phyloP scores from a whole-genome alignment of 2,329 filamentous ascomycete species.

The Chaetothyriales sp. region DNA sequence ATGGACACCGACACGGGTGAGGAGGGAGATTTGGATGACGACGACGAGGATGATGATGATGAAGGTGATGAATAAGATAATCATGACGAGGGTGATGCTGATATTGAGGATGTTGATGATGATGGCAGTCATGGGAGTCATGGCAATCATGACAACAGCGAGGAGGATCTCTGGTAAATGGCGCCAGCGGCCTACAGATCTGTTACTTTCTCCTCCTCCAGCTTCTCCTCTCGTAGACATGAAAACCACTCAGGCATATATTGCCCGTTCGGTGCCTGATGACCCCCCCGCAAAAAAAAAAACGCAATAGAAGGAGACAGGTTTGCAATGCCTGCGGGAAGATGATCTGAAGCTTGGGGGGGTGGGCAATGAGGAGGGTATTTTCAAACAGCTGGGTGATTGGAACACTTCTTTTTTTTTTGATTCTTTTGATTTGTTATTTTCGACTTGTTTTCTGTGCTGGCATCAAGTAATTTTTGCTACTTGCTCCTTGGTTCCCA shows the following conservation, averaged over 20 bases:
- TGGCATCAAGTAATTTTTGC: neutral
- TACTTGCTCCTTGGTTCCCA: neutral
- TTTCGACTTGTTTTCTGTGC: too few species aligned
- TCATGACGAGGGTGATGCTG: too few species aligned
- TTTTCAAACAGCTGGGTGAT: neutral
- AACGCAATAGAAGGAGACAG: neutral
- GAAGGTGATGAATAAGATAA: too few species aligned
- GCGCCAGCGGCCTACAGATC: neutral
- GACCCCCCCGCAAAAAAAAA: neutral
- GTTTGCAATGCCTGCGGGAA: neutral
- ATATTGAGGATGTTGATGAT: too few species aligned
- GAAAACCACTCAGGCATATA: neutral
- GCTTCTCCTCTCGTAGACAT: neutral
- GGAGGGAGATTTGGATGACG: neutral
- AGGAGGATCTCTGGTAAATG: too few species aligned
- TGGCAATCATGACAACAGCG: too few species aligned
- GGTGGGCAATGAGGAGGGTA: too few species aligned
- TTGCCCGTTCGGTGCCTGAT: neutral
- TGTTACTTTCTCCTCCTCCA: neutral
- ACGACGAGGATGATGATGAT: neutral
- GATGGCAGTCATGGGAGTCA: too few species aligned
- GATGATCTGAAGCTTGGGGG: neutral
- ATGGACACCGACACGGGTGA: conserved; percentile 1
- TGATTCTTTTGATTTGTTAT: neutral
- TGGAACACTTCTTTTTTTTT: neutral